A percentile compares a stretch with the other conserved stretches of the same genome.
phyloP scores from a whole-genome alignment of 371 early-diverging fungal species.

The Paraphysoderma sedebokerense region DNA sequence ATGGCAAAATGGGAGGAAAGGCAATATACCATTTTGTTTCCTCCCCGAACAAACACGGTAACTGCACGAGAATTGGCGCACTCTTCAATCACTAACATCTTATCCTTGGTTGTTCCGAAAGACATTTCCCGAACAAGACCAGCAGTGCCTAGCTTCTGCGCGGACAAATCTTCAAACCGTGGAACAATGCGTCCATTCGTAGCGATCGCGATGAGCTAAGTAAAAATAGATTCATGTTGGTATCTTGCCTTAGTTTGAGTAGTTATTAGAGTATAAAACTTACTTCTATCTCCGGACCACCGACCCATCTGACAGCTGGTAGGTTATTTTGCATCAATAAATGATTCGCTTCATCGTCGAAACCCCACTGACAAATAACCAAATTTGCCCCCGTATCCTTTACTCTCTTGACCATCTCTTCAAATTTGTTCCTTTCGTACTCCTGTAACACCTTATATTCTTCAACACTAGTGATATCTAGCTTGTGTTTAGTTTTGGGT shows the following conservation, averaged over 20 bases:
- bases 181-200: slow-evolving; percentile 98
- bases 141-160: slow-evolving; percentile 86
- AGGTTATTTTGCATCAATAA: slow-evolving; percentile 93
- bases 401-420: slow-evolving; percentile 91
- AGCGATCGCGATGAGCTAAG: slow-evolving; percentile 90
- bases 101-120: slow-evolving; percentile 97
- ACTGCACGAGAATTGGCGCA: slow-evolving; percentile 96
- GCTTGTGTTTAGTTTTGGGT: slow-evolving; percentile 99
- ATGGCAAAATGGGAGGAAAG: background rate
- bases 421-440: slow-evolving; percentile 94
- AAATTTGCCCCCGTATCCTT: slow-evolving; percentile 96
- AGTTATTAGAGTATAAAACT: background rate
- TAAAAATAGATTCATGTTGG: background rate
- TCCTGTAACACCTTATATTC: slow-evolving; percentile 91
- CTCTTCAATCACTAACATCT: slow-evolving; percentile 96
- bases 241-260: background rate
- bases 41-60: slow-evolving; percentile 96
- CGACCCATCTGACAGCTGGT: slow-evolving; percentile 99
- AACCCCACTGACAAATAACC: slow-evolving; percentile 99
- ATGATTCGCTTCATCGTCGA: slow-evolving; percentile 99
- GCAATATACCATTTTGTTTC: slow-evolving; percentile 81
- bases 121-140: slow-evolving; percentile 85
- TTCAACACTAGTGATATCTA: slow-evolving; percentile 93
- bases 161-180: slow-evolving; percentile 91
- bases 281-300: slow-evolving; percentile 97